Conservation (phyloP, 768 basidiomycete genomes). For the Suillus brevipes region DNA sequence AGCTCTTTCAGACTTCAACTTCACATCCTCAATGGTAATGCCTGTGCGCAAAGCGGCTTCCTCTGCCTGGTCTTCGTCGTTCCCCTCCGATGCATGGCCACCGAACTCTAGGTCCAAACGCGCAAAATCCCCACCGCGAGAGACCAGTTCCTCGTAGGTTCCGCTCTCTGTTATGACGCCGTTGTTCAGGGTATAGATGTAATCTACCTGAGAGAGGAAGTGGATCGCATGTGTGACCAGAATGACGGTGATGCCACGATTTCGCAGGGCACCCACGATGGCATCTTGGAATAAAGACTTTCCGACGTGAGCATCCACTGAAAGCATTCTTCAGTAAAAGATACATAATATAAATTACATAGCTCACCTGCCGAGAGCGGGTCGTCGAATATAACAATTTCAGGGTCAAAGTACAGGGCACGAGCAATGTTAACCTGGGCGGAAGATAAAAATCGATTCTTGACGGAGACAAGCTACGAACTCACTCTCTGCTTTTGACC, state of each 20-base stretch:
- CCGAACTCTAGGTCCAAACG: slow-evolving; percentile 63
- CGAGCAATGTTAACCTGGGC: slow-evolving; percentile 65
- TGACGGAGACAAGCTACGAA: background rate
- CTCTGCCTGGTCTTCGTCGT: slow-evolving; percentile 31
- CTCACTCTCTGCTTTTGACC: slow-evolving; percentile 63
- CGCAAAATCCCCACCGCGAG: slow-evolving; percentile 52
- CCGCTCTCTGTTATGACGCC: slow-evolving; percentile 50
- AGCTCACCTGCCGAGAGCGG: slow-evolving; percentile 59
- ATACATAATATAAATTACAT: background rate
- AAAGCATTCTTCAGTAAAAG: background rate
- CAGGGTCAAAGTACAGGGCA: slow-evolving; percentile 65
- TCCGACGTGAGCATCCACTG: slow-evolving; percentile 77
- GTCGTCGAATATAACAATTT: slow-evolving; percentile 63
- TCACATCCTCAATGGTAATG: slow-evolving; percentile 34
- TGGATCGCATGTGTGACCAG: slow-evolving; percentile 59
- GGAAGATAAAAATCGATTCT: background rate
- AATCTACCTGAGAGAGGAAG: slow-evolving; percentile 52
- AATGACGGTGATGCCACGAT: slow-evolving; percentile 50
- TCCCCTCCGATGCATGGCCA: slow-evolving; percentile 40
- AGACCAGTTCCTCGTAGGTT: slow-evolving; percentile 53
- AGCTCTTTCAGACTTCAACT: slow-evolving; percentile 37
- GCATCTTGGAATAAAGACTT: slow-evolving; percentile 66
- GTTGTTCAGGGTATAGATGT: slow-evolving; percentile 47
- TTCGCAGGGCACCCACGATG: slow-evolving; percentile 49
- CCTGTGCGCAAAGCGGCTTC: slow-evolving; percentile 13